Evolutionary conservation across 345 rosid species (phyloP), one percentile per base, ranked within the genome.

Genomic region (Camelina neglecta): DNA sequence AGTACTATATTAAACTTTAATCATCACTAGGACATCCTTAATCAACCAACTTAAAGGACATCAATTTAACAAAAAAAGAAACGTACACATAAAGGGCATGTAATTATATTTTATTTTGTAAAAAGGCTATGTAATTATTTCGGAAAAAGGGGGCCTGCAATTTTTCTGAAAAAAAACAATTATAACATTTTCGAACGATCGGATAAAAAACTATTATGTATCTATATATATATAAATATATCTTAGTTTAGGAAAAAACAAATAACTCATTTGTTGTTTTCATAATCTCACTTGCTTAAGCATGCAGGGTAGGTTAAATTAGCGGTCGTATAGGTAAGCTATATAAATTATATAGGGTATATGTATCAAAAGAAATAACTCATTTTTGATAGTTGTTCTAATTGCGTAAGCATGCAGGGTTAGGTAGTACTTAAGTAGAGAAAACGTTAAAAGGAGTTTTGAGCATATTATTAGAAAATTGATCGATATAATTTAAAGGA

Each of bases 271-370:
- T 45, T 59, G 29, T 36, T 60, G 61, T 61, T 51, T 20, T 49
- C 61, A 26, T 39, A 39, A 61, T 31, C 31, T 62, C 70, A 42
- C 31, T 65, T 44, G 36, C 38, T 31, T 44, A 73, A 54, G 29
- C 48, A 44, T 73, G 77, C 36, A 24, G 33, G 38, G 69, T 72
- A 29, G 63, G 16, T 54, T 18, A 21, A 31, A 54, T 42, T 11
- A 50, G 42, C 38, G 65, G 71, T 54, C 49, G 64, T 33, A 54
- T 24, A 18, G 26, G 16, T 20, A 13, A 48, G 0, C 7, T 8
- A 18, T 24, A 55, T 26, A 18, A 7, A 20, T 6, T 7, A 23
- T 12, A 11, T 6, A n/a, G 7, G 42, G 42, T 35, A 16, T 12
- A 13, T 24, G 36, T 12, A 12, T 49, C 31, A 36, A 9, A 58